Evolutionary conservation across 495 filamentous ascomycete genomes (phyloP), one percentile per base, ranked within the genome.

Genomic region (Tuber brumale): DNA sequence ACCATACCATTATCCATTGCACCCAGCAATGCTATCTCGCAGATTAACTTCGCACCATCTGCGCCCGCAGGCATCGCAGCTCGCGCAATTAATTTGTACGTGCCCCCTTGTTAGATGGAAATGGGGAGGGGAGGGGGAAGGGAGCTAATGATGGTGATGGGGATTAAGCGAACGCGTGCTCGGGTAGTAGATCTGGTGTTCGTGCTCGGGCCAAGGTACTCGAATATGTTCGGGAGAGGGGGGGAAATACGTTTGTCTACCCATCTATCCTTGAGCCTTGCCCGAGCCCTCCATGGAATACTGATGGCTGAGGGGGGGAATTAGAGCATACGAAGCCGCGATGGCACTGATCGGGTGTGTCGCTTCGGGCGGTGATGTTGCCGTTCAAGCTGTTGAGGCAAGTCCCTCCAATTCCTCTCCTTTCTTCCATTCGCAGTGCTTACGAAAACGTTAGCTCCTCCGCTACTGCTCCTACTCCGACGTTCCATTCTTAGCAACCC

Each of bases 61-160:
- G 57, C 27, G 57, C 12, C 27, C 57, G 27, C 57, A 35, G 57
- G 14, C n/a, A 12, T 35, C 27, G 57, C 57, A 27, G 57, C 57
- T 66, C 57, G 57, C 57, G 57, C 57, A 66, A 66, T 66, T 66
- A 66, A 66, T 66, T 18, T 66, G 57, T 66, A 66, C 57, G 57
- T 12, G 27, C 14, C 57, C 57, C 16, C 57, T 66, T 66, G 57
- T 35, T 31, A 16, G 12, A 66, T 66, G n/a, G 57, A 35, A 18
- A 66, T 66, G 7, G n/a, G 10, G 57, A 66, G 57, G 35, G 57
- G 18, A 16, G 57, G 57, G 14, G 23, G n/a, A n/a, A 57, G 27
- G 27, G 57, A 35, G 27, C 57, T 66, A 35, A 66, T 35, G 12
- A 66, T 61, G 51, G 27, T 35, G 57, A 27, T 66, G 57, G 27